phyloP scores from a whole-genome alignment of 2,329 filamentous ascomycete species.

The Neofusicoccum kwambonambiense region DNA sequence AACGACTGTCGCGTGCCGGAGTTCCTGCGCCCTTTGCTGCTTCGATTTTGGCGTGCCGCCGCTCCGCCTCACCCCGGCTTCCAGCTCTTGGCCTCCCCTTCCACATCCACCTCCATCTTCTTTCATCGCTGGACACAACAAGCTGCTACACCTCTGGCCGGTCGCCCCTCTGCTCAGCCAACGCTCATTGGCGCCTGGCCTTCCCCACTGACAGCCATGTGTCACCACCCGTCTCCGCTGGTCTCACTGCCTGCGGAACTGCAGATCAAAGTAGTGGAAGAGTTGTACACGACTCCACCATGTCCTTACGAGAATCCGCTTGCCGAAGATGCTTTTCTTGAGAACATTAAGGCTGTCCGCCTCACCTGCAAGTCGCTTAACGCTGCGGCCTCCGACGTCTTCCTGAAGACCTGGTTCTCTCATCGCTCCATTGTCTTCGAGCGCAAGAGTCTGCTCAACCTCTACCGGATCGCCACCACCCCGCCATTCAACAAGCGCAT shows the following conservation, averaged over 20 bases:
- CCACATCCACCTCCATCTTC: neutral
- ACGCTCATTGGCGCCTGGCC: neutral
- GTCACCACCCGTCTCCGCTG: neutral
- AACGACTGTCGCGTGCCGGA: neutral
- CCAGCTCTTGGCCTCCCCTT: neutral
- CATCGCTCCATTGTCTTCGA: conserved; percentile 18
- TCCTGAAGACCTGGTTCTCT: conserved; percentile 20
- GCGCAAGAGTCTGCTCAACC: conserved; percentile 19
- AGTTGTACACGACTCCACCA: conserved; percentile 19
- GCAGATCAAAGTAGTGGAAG: conserved; percentile 20
- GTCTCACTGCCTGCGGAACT: conserved; percentile 20
- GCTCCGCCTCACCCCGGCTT: neutral
- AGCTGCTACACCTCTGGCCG: neutral
- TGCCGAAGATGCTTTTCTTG: conserved; percentile 18
- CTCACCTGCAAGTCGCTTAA: conserved; percentile 20
- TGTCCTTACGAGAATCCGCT: conserved; percentile 10
- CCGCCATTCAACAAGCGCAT: conserved; percentile 1
- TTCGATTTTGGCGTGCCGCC: neutral
- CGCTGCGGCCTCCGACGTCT: conserved; percentile 18
- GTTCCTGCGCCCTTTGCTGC: neutral
- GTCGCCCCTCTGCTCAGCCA: neutral
- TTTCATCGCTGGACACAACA: neutral
- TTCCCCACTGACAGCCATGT: neutral
- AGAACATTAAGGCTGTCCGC: conserved; percentile 19
- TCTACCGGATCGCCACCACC: conserved; percentile 15